Conservation (phyloP, 2,329 filamentous ascomycete species). For the Colletotrichum sp. region DNA sequence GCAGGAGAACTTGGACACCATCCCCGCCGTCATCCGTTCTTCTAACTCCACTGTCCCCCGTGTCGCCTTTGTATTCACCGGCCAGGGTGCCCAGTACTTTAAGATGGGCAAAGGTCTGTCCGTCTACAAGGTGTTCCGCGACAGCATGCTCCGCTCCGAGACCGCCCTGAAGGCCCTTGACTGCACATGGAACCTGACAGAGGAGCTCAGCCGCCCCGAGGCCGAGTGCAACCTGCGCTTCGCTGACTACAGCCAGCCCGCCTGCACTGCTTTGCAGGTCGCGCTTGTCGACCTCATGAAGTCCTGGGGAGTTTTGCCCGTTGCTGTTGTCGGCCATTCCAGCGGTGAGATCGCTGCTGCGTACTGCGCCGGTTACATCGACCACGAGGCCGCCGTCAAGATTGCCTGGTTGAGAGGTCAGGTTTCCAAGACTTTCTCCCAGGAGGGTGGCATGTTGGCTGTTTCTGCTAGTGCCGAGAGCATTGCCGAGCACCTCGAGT, state of each 20-base stretch:
- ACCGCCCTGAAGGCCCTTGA: constrained; percentile 22
- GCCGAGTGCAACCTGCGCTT: constrained; percentile 25
- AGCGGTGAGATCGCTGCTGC: constrained; percentile 44
- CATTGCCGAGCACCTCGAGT: constrained; percentile 35
- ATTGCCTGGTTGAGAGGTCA: constrained; percentile 14
- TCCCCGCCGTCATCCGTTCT: constrained; percentile 27
- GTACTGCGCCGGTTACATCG: constrained; percentile 43
- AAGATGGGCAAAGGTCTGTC: constrained; percentile 46
- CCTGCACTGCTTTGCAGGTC: constrained; percentile 48
- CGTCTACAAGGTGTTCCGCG: constrained; percentile 45
- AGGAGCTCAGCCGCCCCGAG: constrained; percentile 24
- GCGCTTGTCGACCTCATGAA: constrained; percentile 39
- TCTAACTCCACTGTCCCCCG: constrained; percentile 29
- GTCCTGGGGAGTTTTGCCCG: constrained; percentile 30
- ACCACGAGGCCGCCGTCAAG: constrained; percentile 45
- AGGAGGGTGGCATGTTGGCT: constrained; percentile 26
- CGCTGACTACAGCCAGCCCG: constrained; percentile 38
- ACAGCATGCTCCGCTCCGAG: constrained; percentile 26
- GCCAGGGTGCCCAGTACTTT: constrained; percentile 47
- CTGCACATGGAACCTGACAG: constrained; percentile 25
- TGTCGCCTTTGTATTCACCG: constrained; percentile 46
- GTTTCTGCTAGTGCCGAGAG: constrained; percentile 63
- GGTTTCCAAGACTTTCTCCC: constrained; percentile 24
- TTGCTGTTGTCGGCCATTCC: constrained; percentile 38
- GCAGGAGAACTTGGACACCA: constrained; percentile 19